These are phyloP conservation scores for Zygosaccharomyces lentus DNA, from an alignment of 805 yeast species.

Conservation along the genomic window DNA sequence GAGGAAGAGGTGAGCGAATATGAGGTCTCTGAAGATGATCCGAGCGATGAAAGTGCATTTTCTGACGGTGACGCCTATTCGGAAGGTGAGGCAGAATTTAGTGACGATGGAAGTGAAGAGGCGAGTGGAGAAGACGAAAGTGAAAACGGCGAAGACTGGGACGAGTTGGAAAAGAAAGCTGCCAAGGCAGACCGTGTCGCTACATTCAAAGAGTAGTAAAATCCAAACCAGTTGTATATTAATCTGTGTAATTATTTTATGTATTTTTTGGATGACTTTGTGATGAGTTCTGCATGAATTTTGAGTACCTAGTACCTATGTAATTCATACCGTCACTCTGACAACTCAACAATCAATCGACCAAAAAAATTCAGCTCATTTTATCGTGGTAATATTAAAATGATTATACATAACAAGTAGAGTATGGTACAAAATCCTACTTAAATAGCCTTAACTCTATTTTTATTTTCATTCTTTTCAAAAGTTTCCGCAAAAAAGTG, in stretches of 20 bases:
- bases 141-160: slow-evolving; percentile 41
- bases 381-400: slow-evolving; percentile 1
- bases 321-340: no score
- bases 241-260: slow-evolving; percentile 1
- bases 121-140: slow-evolving; percentile 30
- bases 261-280: background rate
- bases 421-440: slow-evolving; percentile 3
- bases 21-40: slow-evolving; percentile 43
- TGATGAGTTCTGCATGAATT: background rate
- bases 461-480: background rate
- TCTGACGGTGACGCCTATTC: slow-evolving; percentile 37
- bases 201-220: slow-evolving; percentile 21
- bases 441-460: background rate
- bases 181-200: slow-evolving; percentile 38
- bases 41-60: slow-evolving; percentile 39
- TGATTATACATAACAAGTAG: slow-evolving; percentile 5
- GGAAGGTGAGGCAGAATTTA: slow-evolving; percentile 36
- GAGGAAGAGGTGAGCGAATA: slow-evolving; percentile 58
- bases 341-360: background rate
- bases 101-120: slow-evolving; percentile 33
- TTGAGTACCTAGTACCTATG: background rate
- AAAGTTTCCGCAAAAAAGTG: background rate
- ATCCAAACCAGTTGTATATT: background rate
- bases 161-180: slow-evolving; percentile 38
- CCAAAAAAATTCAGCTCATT: background rate